phyloP scores from a whole-genome alignment of 2,329 filamentous ascomycete species.

The Fusarium metavorans region DNA sequence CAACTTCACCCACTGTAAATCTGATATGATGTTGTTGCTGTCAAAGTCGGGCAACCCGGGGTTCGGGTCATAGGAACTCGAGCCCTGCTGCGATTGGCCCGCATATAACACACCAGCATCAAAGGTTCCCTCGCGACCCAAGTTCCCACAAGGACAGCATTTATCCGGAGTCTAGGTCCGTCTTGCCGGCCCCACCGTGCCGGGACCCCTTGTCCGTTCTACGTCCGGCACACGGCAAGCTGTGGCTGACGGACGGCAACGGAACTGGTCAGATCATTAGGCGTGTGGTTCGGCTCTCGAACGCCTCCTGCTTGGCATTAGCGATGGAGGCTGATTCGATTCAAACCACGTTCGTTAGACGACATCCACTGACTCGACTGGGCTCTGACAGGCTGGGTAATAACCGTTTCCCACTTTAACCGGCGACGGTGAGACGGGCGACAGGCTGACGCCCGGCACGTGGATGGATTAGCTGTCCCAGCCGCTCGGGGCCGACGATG shows the following conservation, averaged over 20 bases:
- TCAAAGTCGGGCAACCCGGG: slow-evolving; percentile 5
- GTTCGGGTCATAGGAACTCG: slow-evolving; percentile 9
- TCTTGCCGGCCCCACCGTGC: neutral
- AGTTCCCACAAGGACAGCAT: neutral
- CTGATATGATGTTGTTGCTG: slow-evolving; percentile 6
- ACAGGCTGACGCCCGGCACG: slow-evolving; percentile 8
- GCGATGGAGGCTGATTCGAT: neutral
- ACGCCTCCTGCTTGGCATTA: neutral
- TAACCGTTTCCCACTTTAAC: slow-evolving; percentile 8
- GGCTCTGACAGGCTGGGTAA: slow-evolving; percentile 12
- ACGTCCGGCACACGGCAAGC: slow-evolving; percentile 5
- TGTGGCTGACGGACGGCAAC: slow-evolving; percentile 10
- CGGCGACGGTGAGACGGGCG: slow-evolving; percentile 1
- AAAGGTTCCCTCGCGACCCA: slow-evolving; percentile 7
- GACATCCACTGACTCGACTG: neutral
- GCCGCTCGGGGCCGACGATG: slow-evolving; percentile 15
- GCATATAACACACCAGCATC: slow-evolving; percentile 16
- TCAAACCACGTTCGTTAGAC: neutral
- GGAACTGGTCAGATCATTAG: slow-evolving; percentile 19
- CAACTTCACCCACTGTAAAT: neutral
- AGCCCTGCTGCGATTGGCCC: slow-evolving; percentile 22
- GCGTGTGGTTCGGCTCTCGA: slow-evolving; percentile 16
- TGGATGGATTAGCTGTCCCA: slow-evolving; percentile 6
- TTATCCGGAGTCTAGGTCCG: slow-evolving; percentile 22
- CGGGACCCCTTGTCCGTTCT: neutral